phyloP scores from a whole-genome alignment of 1,139 yeast species.

The Magnusiomyces paraingens region DNA sequence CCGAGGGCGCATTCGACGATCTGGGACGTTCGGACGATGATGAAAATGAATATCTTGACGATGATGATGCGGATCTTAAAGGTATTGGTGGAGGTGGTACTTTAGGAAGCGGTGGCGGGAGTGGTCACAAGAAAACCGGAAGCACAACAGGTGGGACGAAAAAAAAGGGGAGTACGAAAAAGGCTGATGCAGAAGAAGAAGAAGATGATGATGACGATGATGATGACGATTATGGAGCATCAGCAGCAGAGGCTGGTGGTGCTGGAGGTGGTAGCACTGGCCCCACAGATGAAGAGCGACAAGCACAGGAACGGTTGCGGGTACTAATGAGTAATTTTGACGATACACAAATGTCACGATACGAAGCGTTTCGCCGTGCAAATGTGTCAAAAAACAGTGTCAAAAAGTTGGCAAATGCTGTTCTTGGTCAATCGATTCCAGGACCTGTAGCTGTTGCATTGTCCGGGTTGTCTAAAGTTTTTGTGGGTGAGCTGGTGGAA shows the following conservation, averaged over 20 bases:
- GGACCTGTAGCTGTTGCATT: conserved; percentile 75
- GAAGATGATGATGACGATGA: conserved; percentile 34
- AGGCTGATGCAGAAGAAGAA: conserved; percentile 30
- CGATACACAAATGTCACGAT: conserved; percentile 78
- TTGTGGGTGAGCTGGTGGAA: conserved; percentile 82
- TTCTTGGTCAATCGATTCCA: conserved; percentile 76
- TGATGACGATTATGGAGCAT: conserved; percentile 16
- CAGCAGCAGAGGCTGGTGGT: conserved; percentile 13
- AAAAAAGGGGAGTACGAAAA: conserved; percentile 17
- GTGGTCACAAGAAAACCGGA: conserved; percentile 9
- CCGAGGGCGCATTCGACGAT: background rate
- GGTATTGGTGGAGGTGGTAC: conserved; percentile 17
- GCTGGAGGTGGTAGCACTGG: conserved; percentile 13
- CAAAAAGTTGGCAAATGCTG: conserved; percentile 72
- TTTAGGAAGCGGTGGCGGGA: conserved; percentile 17
- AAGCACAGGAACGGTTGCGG: conserved; percentile 46
- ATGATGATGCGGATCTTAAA: conserved; percentile 21
- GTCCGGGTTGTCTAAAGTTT: conserved; percentile 83
- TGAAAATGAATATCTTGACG: conserved; percentile 8
- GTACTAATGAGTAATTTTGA: conserved; percentile 66
- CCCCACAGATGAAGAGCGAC: conserved; percentile 15
- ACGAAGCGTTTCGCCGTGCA: conserved; percentile 82
- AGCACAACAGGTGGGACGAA: conserved; percentile 18
- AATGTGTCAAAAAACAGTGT: conserved; percentile 74
- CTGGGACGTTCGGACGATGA: background rate